phyloP scores from a whole-genome alignment of 305 asterid species.

The Rubia balearica region DNA sequence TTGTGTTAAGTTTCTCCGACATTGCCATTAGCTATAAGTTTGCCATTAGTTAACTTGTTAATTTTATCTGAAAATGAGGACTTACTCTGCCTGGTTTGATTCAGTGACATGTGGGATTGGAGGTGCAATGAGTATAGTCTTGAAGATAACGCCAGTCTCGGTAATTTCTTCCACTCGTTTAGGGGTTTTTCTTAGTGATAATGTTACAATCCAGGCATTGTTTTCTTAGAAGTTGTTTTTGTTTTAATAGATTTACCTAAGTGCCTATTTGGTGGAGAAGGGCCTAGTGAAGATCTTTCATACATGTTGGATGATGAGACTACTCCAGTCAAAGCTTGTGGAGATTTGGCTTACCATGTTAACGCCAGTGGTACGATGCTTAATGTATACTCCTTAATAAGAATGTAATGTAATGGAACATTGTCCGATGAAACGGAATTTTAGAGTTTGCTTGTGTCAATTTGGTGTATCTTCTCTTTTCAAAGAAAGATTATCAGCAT shows the following conservation, averaged over 20 bases:
- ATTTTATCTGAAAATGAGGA: not conserved
- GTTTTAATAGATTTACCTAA: constrained; percentile 38
- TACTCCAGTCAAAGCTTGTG: constrained; percentile 77
- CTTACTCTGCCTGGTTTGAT: constrained; percentile 10
- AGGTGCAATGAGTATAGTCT: constrained; percentile 37
- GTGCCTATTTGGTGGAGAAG: constrained; percentile 30
- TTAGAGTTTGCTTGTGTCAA: not conserved
- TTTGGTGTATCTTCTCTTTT: not conserved
- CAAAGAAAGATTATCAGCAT: not conserved
- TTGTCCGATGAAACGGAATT: not conserved
- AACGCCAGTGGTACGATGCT: constrained; percentile 32
- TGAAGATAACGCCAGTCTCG: constrained; percentile 43
- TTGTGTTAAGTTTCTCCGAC: not conserved
- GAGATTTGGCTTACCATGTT: constrained; percentile 47
- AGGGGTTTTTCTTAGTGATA: not conserved
- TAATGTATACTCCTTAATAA: not conserved
- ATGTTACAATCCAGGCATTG: constrained; percentile 8
- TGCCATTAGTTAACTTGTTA: not conserved
- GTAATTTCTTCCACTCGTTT: constrained; percentile 24
- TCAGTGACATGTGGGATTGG: constrained; percentile 71
- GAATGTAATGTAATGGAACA: not conserved
- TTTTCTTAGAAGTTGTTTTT: constrained; percentile 16
- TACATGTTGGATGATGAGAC: constrained; percentile 38
- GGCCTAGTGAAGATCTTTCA: constrained; percentile 42
- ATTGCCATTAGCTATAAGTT: not conserved